Evolutionary conservation across 1,139 yeast genomes (phyloP), one percentile per base, ranked within the genome.

Genomic region (Suhomyces maxii): DNA sequence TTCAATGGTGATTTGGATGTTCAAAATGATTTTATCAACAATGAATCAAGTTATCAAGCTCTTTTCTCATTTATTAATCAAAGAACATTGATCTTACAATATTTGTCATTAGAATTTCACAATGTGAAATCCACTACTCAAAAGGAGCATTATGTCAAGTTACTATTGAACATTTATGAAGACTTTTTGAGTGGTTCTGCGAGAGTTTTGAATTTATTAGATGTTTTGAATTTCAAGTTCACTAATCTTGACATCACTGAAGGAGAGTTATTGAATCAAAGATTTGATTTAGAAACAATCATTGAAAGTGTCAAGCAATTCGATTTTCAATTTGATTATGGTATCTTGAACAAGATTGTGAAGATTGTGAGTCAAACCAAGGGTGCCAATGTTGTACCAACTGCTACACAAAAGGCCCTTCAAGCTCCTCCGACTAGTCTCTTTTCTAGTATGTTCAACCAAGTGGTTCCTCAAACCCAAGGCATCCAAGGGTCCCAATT

Each of bases 51-150:
- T 32, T 68, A 79, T 40, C 77, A 80, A 32, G 74, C 95, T 0
- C 71, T 89, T 45, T 69, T 82, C 38, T 72, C 83, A 0, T 86
- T 88, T 55, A 75, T 86, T 47, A 76, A 71, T 38, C 85, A 82
- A 53, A 76, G 96, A 58, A 78, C 82, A 39, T 69, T 76, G 26
- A 68, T 86, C 7, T 68, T 89, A 32, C 88, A 86, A 53, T 82
- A 83, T 55, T 66, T 89, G 46, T 80, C 93, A n/a, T 66, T 86
- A 47, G 95, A 89, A 53, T 71, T 89, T 31, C 90, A 86, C 58
- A 76, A 76, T 47, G 72, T 83, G n/a, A 81, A 83, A 1, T 78
- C 89, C 0, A 64, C 78, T 2, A 74, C 86, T 1, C 74, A 83
- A 51, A 78, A 81, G 26, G 72, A 76, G 25, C 69, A 74, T 26